Evolutionary conservation across 768 basidiomycete genomes (phyloP), one percentile per base, ranked within the genome.

Genomic region (Mycena rosella): DNA sequence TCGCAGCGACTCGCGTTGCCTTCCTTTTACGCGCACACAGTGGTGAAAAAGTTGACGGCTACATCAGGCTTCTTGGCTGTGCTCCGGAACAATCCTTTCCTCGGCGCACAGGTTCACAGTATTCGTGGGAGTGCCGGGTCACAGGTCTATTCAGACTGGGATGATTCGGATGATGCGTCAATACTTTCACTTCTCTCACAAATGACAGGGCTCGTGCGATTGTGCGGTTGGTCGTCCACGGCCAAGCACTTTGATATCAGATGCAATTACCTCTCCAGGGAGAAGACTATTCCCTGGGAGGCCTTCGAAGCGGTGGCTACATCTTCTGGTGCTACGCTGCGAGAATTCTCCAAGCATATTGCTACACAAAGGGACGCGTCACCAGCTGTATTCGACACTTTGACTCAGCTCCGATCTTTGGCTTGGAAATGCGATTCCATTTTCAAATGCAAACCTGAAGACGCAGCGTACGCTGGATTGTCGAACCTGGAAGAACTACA

Each of bases 1-100:
- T 26, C 30, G 1, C 29, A 66, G 65, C 30, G 58, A 30, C 34
- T 66, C 9, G 53, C 40, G 13, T 44, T 66, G 20, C 59, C 65
- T 2, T n/a, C 38, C 34, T 56, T 40, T 45, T 60, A 60, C 22
- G 3, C 40, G 11, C 44, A 60, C 22, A 11, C 34, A 0, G 1
- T 5, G 5, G 9, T 60, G 8, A 22, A 15, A 7, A 24, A 38
- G 3, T 7, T n/a, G 13, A 8, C 36, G 18, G 47, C 47, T 14
- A n/a, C 22, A 2, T 29, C 29, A 7, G 26, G 42, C 1, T 36
- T 55, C 20, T 5, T 49, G 0, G 3, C 30, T 9, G 26, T 34
- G 6, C 42, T 57, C 2, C 24, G 14, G 14, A 40, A 24, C 3
- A 27, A 64, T n/a, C 63, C 27, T 2, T 56, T 36, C 11, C 15